Conservation (phyloP, 331 rosid genomes). For the Rosa hybrid region DNA sequence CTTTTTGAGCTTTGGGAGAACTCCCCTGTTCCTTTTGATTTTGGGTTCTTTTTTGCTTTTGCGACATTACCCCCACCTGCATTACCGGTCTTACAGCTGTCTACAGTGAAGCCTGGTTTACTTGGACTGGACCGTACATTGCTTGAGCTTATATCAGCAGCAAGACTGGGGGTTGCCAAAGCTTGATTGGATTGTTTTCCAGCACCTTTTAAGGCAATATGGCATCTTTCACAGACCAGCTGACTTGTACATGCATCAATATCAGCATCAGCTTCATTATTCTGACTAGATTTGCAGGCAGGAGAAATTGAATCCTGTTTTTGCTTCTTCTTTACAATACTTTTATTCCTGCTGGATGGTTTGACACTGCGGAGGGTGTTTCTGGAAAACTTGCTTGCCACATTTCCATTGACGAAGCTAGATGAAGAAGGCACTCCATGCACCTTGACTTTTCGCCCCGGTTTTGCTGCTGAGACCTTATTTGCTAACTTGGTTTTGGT, state of each 20-base stretch:
- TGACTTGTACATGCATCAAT: constrained; percentile 45
- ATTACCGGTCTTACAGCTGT: constrained; percentile 33
- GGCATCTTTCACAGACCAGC: constrained; percentile 84
- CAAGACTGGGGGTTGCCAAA: constrained; percentile 30
- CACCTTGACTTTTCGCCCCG: constrained; percentile 61
- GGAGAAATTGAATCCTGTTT: constrained; percentile 58
- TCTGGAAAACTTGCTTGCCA: constrained; percentile 55
- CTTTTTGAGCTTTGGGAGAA: constrained; percentile 94
- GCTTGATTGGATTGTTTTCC: constrained; percentile 44
- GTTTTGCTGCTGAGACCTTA: constrained; percentile 48
- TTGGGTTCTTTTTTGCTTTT: constrained; percentile 50
- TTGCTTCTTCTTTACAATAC: constrained; percentile 60
- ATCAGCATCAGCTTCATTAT: constrained; percentile 42
- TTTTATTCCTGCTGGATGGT: constrained; percentile 72
- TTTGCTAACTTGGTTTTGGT: constrained; percentile 49
- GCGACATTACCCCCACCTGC: constrained; percentile 39
- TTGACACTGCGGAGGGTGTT: constrained; percentile 53
- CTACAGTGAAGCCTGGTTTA: constrained; percentile 41
- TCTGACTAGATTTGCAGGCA: constrained; percentile 35
- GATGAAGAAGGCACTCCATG: constrained; percentile 63
- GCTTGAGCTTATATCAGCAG: constrained; percentile 38
- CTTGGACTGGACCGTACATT: constrained; percentile 36
- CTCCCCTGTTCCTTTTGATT: constrained; percentile 68
- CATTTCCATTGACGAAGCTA: constrained; percentile 46
- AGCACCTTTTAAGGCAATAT: constrained; percentile 53